Conservation (phyloP, 768 basidiomycete genomes). For the Paxillus rubicundulus region DNA sequence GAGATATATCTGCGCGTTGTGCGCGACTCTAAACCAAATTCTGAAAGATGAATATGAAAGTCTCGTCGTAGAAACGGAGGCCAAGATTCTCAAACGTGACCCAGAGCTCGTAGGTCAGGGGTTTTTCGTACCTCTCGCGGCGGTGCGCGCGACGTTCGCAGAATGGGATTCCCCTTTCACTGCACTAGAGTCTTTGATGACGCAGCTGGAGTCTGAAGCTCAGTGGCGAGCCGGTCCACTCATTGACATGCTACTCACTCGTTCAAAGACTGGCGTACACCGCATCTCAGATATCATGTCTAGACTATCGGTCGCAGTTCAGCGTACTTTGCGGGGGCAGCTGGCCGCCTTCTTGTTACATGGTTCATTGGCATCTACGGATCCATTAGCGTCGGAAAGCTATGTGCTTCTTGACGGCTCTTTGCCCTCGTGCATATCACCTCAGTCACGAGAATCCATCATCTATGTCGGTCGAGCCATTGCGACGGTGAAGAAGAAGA, state of each 20-base stretch:
- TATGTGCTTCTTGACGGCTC: conserved; percentile 61
- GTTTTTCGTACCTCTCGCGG: conserved; percentile 84
- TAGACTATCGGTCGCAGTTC: conserved; percentile 70
- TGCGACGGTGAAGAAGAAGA: conserved; percentile 75
- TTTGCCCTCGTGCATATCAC: conserved; percentile 73
- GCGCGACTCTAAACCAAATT: conserved; percentile 68
- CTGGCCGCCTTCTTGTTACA: conserved; percentile 81
- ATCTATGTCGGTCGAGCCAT: conserved; percentile 85
- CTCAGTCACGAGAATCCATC: conserved; percentile 75
- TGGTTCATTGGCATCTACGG: conserved; percentile 57
- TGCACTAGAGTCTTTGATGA: conserved; percentile 62
- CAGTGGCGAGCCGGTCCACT: conserved; percentile 68
- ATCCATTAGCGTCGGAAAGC: conserved; percentile 64
- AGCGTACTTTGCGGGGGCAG: conserved; percentile 81
- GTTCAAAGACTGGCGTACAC: conserved; percentile 76
- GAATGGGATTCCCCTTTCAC: conserved; percentile 87
- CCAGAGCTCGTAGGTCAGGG: conserved; percentile 72
- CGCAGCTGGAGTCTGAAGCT: conserved; percentile 53
- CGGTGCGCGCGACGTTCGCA: conserved; percentile 77
- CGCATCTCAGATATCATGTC: conserved; percentile 70
- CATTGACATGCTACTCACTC: conserved; percentile 72
- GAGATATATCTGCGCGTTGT: conserved; percentile 77
- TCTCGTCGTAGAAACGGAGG: conserved; percentile 77
- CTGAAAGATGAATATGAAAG: conserved; percentile 78
- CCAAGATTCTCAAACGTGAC: conserved; percentile 73